Percentiles rank a stretch among this genome's conserved stretches.
Conservation (phyloP, 2,329 filamentous ascomycete genomes). For the Claviceps paspali region DNA sequence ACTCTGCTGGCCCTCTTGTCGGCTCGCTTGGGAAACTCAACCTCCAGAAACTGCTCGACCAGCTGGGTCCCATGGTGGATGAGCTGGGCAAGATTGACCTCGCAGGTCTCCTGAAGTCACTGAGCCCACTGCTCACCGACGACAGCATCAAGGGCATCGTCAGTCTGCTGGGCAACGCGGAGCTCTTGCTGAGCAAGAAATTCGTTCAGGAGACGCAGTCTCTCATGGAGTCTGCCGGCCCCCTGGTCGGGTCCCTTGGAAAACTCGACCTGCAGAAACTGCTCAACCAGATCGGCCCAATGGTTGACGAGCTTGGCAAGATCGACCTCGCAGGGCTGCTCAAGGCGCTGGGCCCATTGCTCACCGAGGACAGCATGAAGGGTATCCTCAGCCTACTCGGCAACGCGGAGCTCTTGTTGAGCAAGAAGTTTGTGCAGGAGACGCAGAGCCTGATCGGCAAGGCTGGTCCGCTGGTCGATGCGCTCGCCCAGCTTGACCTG, state of each 20-base stretch:
- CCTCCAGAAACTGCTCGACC: constrained; percentile 15
- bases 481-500: constrained; percentile 5
- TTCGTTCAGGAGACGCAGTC: constrained; percentile 17
- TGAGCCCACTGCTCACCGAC: constrained; percentile 16
- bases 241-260: constrained; percentile 10
- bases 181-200: constrained; percentile 15
- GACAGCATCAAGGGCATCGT: constrained; percentile 18
- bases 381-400: constrained; percentile 19
- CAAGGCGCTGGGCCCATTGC: constrained; percentile 14
- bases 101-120: constrained; percentile 13
- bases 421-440: constrained; percentile 17
- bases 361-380: constrained; percentile 16
- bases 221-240: constrained; percentile 18
- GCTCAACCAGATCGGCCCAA: constrained; percentile 10
- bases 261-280: constrained; percentile 8
- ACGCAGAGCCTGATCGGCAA: constrained; percentile 18
- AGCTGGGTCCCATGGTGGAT: constrained; percentile 18
- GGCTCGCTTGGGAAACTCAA: constrained; percentile 19
- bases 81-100: constrained; percentile 17
- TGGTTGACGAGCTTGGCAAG: constrained; percentile 15
- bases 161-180: constrained; percentile 18
- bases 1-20: constrained; percentile 17
- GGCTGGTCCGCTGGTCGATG: constrained; percentile 15
- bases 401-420: constrained; percentile 17
- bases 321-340: constrained; percentile 17